Evolutionary conservation across 129 eudicot species (phyloP).

Genomic region (Arctium lappa): DNA sequence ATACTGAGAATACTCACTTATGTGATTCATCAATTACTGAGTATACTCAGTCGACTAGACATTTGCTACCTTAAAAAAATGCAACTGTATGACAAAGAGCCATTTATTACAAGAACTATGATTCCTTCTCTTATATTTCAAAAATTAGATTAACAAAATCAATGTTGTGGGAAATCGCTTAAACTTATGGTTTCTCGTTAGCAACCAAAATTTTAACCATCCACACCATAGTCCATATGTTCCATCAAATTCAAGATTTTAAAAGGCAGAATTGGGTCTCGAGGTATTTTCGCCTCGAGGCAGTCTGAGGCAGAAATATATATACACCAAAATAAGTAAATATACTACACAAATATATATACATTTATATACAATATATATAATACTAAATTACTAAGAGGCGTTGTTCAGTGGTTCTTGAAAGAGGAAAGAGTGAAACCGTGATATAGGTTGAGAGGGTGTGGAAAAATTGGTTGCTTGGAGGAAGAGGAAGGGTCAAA

Average conservation of each 20-base stretch:
- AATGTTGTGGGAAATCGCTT: not conserved
- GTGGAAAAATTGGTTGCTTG: too few species aligned
- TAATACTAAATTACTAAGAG: too few species aligned
- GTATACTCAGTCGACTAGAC: not conserved
- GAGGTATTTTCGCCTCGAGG: too few species aligned
- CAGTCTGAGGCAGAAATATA: too few species aligned
- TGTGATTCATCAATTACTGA: not conserved
- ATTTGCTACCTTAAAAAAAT: not conserved
- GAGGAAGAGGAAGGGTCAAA: too few species aligned
- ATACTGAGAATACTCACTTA: not conserved
- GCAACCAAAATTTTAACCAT: constrained; percentile 1
- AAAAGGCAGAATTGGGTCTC: too few species aligned
- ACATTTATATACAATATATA: too few species aligned
- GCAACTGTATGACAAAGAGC: not conserved
- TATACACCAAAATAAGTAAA: too few species aligned
- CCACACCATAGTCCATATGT: not conserved
- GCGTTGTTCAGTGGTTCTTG: too few species aligned
- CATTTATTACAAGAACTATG: not conserved
- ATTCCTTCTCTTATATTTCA: not conserved
- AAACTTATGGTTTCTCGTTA: not conserved
- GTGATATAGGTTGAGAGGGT: too few species aligned
- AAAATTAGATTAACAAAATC: not conserved
- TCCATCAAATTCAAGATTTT: not conserved
- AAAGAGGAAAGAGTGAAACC: too few species aligned
- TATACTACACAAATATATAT: too few species aligned